Percentiles rank a stretch among this genome's conserved stretches.
phyloP scores from a whole-genome alignment of 805 yeast species.

The Debaryomyces prosopidis region DNA sequence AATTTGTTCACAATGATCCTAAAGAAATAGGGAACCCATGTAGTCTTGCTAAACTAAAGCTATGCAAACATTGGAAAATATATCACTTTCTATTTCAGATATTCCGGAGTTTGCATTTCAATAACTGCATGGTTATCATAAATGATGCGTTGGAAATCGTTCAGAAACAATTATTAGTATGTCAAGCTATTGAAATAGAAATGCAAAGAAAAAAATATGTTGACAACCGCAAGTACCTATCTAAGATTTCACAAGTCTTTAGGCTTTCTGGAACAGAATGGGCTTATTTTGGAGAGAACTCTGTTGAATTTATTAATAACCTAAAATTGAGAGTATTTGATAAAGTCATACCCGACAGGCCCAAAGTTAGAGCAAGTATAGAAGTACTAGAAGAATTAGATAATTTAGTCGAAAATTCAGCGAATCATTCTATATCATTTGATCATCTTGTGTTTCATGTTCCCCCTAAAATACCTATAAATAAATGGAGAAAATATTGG shows the following conservation, averaged over 20 bases:
- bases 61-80: constrained; percentile 10
- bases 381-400: background rate
- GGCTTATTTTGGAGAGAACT: constrained; percentile 2
- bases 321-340: background rate
- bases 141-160: constrained; percentile 15
- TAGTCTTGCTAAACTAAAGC: background rate
- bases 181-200: constrained; percentile 2
- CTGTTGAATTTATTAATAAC: background rate
- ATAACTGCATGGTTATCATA: constrained; percentile 14
- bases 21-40: constrained; percentile 1
- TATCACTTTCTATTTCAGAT: constrained; percentile 19
- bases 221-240: background rate
- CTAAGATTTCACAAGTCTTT: background rate
- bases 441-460: constrained; percentile 4
- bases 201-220: constrained; percentile 2
- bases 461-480: constrained; percentile 10
- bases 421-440: constrained; percentile 6
- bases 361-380: background rate
- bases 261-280: background rate
- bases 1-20: constrained; percentile 5
- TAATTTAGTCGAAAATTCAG: background rate
- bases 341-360: background rate
- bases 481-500: constrained; percentile 25
- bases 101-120: constrained; percentile 18
- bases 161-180: constrained; percentile 11